These are phyloP conservation scores for Fomitopsis betulina DNA, from an alignment of 1,284 basidiomycete genomes.

Conservation along the genomic window DNA sequence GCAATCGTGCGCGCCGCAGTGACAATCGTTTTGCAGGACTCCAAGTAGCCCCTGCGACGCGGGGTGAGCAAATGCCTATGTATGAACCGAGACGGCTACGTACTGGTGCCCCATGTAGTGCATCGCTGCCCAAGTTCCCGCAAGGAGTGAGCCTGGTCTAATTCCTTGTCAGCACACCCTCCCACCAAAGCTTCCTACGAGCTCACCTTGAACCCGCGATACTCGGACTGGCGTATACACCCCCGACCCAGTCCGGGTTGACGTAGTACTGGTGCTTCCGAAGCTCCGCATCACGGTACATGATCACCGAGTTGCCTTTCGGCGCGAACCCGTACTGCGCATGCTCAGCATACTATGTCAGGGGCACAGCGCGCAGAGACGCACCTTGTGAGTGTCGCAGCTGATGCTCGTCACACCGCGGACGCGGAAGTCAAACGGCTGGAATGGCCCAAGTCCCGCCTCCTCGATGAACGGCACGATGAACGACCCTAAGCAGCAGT, in stretches of 20 bases:
- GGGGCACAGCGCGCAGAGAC: not conserved
- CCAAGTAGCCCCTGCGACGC: constrained; percentile 80
- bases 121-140: constrained; percentile 96
- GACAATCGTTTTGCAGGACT: constrained; percentile 85
- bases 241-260: constrained; percentile 74
- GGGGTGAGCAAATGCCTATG: not conserved
- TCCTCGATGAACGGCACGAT: constrained; percentile 85
- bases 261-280: constrained; percentile 84
- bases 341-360: not conserved
- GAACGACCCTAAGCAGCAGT: constrained; percentile 91
- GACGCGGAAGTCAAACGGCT: constrained; percentile 83
- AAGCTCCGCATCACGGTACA: constrained; percentile 78
- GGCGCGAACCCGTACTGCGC: constrained; percentile 76
- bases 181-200: no score
- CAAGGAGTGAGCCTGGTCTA: constrained; percentile 89
- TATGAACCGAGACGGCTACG: constrained; percentile 19
- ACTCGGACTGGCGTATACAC: constrained; percentile 81
- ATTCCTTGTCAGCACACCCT: not conserved
- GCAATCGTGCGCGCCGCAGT: constrained; percentile 67
- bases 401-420: constrained; percentile 87
- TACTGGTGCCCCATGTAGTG: constrained; percentile 86
- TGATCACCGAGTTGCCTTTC: constrained; percentile 94
- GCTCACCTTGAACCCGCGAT: constrained; percentile 83
- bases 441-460: constrained; percentile 34
- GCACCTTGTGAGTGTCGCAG: constrained; percentile 89